phyloP scores from a whole-genome alignment of 2,329 filamentous ascomycete species.

The Ophiognomonia clavigignenti-juglandacearum region DNA sequence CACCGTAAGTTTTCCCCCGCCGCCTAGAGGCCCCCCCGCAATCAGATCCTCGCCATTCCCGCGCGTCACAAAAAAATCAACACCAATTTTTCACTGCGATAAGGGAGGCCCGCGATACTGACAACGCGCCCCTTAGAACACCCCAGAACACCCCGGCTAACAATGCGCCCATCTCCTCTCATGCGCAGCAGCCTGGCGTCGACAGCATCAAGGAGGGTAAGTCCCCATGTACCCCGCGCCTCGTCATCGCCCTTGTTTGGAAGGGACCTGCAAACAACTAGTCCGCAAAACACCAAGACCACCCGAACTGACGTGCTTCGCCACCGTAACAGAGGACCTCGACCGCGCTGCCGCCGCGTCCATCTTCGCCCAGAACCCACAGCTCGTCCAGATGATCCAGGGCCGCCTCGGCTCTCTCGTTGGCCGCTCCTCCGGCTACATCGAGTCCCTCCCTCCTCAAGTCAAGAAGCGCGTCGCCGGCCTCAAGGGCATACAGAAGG shows the following conservation, averaged over 20 bases:
- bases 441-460: constrained; percentile 85
- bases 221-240: constrained; percentile 26
- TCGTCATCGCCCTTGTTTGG: not conserved
- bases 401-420: constrained; percentile 90
- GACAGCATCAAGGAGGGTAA: constrained; percentile 96
- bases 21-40: no score
- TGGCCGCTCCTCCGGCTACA: constrained; percentile 93
- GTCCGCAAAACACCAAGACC: no score
- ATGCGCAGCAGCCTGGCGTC: constrained; percentile 91
- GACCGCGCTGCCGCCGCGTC: constrained; percentile 78
- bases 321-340: constrained; percentile 70
- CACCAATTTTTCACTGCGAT: constrained; percentile 7
- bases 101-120: constrained; percentile 18
- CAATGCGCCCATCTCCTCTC: constrained; percentile 95
- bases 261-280: no score
- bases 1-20: constrained; percentile 46
- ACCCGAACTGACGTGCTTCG: constrained; percentile 20
- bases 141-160: constrained; percentile 96
- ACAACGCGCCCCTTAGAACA: constrained; percentile 59
- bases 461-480: constrained; percentile 93
- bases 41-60: not conserved
- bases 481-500: constrained; percentile 96
- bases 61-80: not conserved
- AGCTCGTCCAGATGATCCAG: constrained; percentile 95
- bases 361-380: constrained; percentile 93